Percentiles rank a stretch among this genome's conserved stretches.
These are phyloP conservation scores for Stagonosporopsis rhizophila DNA, from an alignment of 2,329 filamentous ascomycete species.

Conservation along the genomic window DNA sequence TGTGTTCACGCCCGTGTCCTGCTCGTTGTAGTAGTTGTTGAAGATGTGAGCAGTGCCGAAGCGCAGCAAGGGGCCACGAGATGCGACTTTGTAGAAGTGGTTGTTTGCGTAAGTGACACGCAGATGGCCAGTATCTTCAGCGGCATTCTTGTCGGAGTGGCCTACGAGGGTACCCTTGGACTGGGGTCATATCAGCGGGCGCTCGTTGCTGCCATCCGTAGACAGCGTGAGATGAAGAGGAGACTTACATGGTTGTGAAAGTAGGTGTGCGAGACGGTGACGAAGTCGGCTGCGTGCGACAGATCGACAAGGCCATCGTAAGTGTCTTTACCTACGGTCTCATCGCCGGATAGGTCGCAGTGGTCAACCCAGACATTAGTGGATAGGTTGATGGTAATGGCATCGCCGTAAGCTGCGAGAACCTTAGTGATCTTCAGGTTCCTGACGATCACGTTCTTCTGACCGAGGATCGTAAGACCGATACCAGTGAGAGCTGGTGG, in stretches of 20 bases:
- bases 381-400: constrained; percentile 63
- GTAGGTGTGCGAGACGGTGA: constrained; percentile 61
- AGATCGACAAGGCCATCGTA: constrained; percentile 60
- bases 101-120: constrained; percentile 72
- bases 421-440: constrained; percentile 67
- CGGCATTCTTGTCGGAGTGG: constrained; percentile 64
- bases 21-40: constrained; percentile 55
- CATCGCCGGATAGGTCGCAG: constrained; percentile 64
- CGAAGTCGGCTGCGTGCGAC: constrained; percentile 67
- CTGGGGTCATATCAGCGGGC: not conserved
- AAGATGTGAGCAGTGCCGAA: constrained; percentile 70
- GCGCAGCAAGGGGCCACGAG: constrained; percentile 66
- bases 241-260: constrained; percentile 58
- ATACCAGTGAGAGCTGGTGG: constrained; percentile 50
- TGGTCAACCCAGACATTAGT: constrained; percentile 70
- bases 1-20: constrained; percentile 49
- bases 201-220: not conserved
- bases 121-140: constrained; percentile 64
- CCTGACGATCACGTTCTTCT: constrained; percentile 67
- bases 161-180: constrained; percentile 66
- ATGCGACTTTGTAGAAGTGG: constrained; percentile 68
- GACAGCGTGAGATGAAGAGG: not conserved
- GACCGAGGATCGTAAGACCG: constrained; percentile 61
- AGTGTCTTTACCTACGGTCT: constrained; percentile 33
- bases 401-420: constrained; percentile 64